Evolutionary conservation across 169 alveolate species (phyloP).

Genomic region (Cystoisospora suis): DNA sequence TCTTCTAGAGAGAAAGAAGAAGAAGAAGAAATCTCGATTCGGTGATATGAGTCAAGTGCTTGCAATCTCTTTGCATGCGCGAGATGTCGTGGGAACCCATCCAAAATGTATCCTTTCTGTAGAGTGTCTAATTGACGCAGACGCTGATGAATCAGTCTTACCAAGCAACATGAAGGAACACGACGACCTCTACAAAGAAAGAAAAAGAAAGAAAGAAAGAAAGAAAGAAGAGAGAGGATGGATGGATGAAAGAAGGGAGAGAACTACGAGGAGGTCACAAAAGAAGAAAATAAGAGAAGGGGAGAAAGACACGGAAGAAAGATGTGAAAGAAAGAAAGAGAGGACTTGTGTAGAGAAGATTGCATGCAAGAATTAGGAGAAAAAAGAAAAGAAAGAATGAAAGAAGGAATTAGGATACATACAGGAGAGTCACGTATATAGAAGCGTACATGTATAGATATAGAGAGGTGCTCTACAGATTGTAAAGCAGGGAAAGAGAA

Average conservation of each 20-base stretch:
- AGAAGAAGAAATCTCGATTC: neutral
- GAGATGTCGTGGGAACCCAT: neutral
- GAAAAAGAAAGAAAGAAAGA: neutral
- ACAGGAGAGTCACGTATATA: neutral
- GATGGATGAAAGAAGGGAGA: too few species aligned
- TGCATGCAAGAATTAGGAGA: too few species aligned
- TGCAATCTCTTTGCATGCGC: slow-evolving; percentile 5
- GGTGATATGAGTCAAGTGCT: neutral
- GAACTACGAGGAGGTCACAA: too few species aligned
- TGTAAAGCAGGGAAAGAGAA: neutral
- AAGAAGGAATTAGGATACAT: too few species aligned
- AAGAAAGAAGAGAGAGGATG: too few species aligned
- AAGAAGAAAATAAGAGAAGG: too few species aligned
- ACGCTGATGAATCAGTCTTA: slow-evolving; percentile 23
- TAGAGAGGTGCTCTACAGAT: neutral
- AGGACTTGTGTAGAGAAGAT: too few species aligned
- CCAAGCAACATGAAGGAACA: neutral
- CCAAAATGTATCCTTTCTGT: neutral
- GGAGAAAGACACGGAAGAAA: too few species aligned
- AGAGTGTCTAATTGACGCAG: neutral
- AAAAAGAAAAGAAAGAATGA: too few species aligned
- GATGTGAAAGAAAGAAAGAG: too few species aligned
- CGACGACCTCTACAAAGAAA: slow-evolving; percentile 1
- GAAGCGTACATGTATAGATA: neutral
- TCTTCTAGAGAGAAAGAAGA: neutral